A percentile compares a stretch with the other conserved stretches of the same genome.
phyloP scores from a whole-genome alignment of 345 rosid species.

The Brassica juncea region DNA sequence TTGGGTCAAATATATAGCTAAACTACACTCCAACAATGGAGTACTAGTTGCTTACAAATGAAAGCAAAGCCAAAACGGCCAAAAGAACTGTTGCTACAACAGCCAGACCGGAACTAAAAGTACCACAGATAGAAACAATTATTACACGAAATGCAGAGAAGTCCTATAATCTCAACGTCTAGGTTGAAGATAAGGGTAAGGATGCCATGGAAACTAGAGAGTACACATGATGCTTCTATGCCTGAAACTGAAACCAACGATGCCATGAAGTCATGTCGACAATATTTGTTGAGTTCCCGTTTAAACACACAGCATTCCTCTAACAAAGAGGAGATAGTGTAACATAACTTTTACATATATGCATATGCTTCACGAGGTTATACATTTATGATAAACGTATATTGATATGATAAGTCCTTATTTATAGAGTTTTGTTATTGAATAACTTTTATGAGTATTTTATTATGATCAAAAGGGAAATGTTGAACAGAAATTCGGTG shows the following conservation, averaged over 20 bases:
- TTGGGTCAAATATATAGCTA: not conserved
- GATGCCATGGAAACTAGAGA: not conserved
- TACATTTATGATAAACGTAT: conserved; percentile 6
- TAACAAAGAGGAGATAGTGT: conserved; percentile 7
- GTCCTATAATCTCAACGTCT: not conserved
- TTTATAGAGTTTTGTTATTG: not conserved
- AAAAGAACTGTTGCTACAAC: not conserved
- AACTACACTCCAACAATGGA: not conserved
- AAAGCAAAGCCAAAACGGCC: not conserved
- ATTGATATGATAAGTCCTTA: not conserved
- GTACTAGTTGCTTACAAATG: not conserved
- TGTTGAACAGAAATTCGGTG: conserved; percentile 22
- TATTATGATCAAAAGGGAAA: conserved; percentile 20
- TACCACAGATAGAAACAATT: not conserved
- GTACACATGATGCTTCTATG: not conserved
- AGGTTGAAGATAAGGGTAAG: not conserved
- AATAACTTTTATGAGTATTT: not conserved
- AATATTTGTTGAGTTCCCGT: not conserved
- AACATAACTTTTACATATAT: conserved; percentile 23
- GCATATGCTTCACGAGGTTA: conserved; percentile 2
- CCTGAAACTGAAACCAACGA: not conserved
- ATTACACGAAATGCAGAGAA: not conserved
- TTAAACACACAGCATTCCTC: not conserved
- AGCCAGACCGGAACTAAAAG: not conserved
- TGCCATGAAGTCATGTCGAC: not conserved